These are phyloP conservation scores for Pyricularia grisea DNA, from an alignment of 2,329 filamentous ascomycete species.

Conservation along the genomic window DNA sequence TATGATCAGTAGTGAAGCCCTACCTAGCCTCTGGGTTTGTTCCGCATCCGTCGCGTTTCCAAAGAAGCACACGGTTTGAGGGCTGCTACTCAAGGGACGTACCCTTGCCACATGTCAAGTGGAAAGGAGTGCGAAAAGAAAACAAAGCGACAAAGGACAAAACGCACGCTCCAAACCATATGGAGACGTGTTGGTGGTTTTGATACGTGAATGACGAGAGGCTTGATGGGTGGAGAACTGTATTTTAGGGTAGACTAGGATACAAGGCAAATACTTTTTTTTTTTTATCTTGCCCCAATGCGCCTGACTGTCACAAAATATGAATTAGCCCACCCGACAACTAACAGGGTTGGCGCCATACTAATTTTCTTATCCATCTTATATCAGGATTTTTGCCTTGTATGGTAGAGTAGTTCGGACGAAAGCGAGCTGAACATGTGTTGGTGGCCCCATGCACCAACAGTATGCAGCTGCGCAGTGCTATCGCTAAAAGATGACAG, in stretches of 20 bases:
- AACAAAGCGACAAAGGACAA: background rate
- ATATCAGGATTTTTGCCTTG: background rate
- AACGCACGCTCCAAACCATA: background rate
- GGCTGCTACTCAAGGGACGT: background rate
- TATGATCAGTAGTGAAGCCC: background rate
- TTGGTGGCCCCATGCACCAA: background rate
- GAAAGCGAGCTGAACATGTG: background rate
- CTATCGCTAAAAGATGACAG: background rate
- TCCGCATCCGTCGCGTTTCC: background rate
- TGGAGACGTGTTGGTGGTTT: background rate
- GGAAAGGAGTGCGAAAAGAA: background rate
- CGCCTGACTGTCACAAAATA: background rate
- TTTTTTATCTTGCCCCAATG: background rate
- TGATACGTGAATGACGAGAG: background rate
- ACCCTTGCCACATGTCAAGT: background rate
- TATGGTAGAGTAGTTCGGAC: background rate
- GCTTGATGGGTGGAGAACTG: background rate
- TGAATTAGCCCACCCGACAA: background rate
- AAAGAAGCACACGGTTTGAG: background rate
- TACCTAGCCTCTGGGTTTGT: background rate
- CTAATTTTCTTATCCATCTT: background rate
- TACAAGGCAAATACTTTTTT: background rate
- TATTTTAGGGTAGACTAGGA: constrained; percentile 5
- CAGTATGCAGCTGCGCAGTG: background rate
- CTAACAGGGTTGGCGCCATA: background rate